Evolutionary conservation across 257 asterid species (phyloP).

Genomic region (Solanum raphanifolium): DNA sequence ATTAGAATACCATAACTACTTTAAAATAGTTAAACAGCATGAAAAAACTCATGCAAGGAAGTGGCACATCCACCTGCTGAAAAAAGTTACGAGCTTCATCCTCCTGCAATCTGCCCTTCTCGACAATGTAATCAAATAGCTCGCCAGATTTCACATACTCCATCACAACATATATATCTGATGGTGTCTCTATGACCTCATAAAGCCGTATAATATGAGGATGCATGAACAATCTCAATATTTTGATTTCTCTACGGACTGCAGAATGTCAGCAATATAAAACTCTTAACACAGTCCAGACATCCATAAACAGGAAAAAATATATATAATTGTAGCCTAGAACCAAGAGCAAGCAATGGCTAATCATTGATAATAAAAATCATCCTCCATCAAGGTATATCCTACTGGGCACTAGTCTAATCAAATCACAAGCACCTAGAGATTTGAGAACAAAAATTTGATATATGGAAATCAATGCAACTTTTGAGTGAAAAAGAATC

Average conservation of each 20-base stretch:
- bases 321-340: background rate
- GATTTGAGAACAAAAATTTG: background rate
- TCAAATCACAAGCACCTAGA: background rate
- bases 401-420: background rate
- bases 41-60: background rate
- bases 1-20: background rate
- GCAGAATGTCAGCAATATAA: conserved; percentile 20
- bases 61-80: conserved; percentile 63
- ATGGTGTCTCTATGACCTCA: conserved; percentile 86
- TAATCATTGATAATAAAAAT: background rate
- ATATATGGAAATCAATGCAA: background rate
- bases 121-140: conserved; percentile 95
- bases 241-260: conserved; percentile 91
- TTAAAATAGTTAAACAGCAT: background rate
- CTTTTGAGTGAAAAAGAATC: background rate
- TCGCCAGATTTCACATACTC: conserved; percentile 85
- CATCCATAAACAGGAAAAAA: background rate
- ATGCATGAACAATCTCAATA: conserved; percentile 82
- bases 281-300: background rate
- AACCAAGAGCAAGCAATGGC: background rate
- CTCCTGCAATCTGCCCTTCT: conserved; percentile 89
- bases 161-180: conserved; percentile 85
- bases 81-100: conserved; percentile 77
- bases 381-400: background rate
- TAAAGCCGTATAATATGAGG: conserved; percentile 97